These are phyloP conservation scores for Suaeda aralocaspica DNA, from an alignment of 148 eudicot species.

Conservation along the genomic window DNA sequence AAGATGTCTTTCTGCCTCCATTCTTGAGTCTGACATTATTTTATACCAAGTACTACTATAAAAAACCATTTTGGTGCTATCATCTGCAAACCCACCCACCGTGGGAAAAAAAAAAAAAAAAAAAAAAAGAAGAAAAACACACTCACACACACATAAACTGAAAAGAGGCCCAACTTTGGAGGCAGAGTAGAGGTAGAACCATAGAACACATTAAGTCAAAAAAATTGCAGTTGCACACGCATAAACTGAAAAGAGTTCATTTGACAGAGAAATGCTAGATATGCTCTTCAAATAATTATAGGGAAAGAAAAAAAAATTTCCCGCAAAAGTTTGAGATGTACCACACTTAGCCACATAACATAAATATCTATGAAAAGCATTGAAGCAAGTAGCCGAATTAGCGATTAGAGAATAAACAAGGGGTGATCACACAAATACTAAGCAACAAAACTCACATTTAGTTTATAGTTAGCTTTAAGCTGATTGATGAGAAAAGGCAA, in stretches of 20 bases:
- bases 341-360: not conserved
- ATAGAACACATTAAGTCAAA: not conserved
- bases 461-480: constrained; percentile 51
- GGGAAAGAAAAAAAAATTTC: not conserved
- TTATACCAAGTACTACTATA: too few species aligned
- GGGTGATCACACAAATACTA: not conserved
- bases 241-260: not conserved
- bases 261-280: not conserved
- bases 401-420: constrained; percentile 2
- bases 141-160: not conserved
- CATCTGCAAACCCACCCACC: not conserved
- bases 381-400: too few species aligned
- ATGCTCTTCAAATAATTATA: not conserved
- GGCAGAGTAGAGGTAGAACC: too few species aligned
- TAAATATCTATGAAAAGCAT: not conserved
- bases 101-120: not conserved
- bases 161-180: too few species aligned
- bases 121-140: not conserved
- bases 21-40: too few species aligned
- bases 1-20: too few species aligned
- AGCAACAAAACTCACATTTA: constrained; percentile 43
- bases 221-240: not conserved
- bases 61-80: not conserved
- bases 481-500: constrained; percentile 60
- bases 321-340: not conserved